phyloP scores from a whole-genome alignment of 225 moss, liverwort and hornwort genomes.

The Thuidium tamariscinum region DNA sequence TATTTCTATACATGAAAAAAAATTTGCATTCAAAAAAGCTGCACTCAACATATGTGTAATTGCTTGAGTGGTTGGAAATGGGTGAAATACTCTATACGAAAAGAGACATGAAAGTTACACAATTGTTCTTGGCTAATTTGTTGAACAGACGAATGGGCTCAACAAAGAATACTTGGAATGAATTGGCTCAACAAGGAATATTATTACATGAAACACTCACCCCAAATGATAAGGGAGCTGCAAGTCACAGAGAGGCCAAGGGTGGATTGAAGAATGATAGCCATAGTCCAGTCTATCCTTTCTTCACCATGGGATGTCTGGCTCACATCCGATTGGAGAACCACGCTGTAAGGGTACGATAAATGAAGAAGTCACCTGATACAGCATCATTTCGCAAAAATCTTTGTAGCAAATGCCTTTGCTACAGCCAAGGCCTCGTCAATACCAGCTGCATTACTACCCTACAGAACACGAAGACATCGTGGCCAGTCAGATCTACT shows the following conservation, averaged over 20 bases:
- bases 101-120: not conserved
- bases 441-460: slow-evolving; percentile 16
- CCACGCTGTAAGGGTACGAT: not conserved
- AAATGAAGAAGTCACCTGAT: not conserved
- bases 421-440: slow-evolving; percentile 24
- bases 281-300: not conserved
- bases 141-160: not conserved
- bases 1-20: too few species aligned
- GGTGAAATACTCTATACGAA: too few species aligned
- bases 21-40: too few species aligned
- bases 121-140: not conserved
- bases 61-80: too few species aligned
- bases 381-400: not conserved
- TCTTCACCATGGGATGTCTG: not conserved
- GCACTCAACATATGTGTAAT: too few species aligned
- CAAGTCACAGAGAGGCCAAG: not conserved
- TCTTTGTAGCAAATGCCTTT: slow-evolving; percentile 4
- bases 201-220: not conserved
- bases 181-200: not conserved
- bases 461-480: not conserved
- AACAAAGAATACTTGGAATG: not conserved
- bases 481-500: not conserved
- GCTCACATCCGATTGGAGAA: not conserved
- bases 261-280: not conserved
- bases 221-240: not conserved